Evolutionary conservation across 2,329 filamentous ascomycete genomes (phyloP).

Genomic region (Beauveria pseudobassiana): DNA sequence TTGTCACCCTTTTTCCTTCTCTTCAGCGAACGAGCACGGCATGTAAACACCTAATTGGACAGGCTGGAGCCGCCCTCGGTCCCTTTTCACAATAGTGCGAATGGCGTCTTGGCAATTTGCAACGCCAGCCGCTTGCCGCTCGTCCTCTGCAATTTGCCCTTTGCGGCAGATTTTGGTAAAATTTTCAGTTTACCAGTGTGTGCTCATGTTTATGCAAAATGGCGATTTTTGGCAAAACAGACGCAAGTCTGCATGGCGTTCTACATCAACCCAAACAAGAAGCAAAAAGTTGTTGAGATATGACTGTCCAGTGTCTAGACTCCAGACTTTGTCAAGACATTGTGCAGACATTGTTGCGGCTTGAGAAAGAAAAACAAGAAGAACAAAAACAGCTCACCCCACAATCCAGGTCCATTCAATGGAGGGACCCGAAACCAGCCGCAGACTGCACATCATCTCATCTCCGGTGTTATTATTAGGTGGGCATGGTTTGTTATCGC

Average conservation of each 20-base stretch:
- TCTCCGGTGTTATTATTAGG: neutral
- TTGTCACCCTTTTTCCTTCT: neutral
- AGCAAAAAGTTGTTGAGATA: neutral
- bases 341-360: neutral
- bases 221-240: neutral
- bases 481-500: neutral
- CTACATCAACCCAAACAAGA: neutral
- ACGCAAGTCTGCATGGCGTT: neutral
- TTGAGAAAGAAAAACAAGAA: neutral
- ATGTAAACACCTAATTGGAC: neutral
- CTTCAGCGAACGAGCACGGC: neutral
- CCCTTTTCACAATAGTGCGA: neutral
- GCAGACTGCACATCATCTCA: constrained; percentile 3
- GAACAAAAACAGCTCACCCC: no score
- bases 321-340: neutral
- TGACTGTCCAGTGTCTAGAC: no score
- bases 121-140: neutral
- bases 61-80: neutral
- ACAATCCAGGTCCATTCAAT: neutral
- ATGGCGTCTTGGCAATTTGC: neutral
- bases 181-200: neutral
- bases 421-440: neutral
- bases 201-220: neutral
- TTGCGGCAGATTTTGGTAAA: neutral
- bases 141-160: neutral